A percentile compares a stretch with the other conserved stretches of the same genome.
Evolutionary conservation across 2,329 filamentous ascomycete species (phyloP).

Genomic region (Monosporascus sp.): DNA sequence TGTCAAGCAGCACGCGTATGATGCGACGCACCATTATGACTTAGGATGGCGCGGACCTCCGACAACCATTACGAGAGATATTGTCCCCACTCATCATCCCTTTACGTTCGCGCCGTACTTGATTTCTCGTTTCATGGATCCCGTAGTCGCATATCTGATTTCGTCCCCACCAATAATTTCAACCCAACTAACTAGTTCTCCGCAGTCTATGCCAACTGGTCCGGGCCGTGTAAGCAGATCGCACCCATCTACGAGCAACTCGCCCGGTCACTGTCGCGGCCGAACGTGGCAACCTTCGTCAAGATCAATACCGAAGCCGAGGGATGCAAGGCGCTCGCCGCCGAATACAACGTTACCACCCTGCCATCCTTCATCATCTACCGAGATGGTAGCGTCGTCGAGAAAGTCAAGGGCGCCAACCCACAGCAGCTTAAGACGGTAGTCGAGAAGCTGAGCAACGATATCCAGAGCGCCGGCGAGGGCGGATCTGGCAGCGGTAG

Average conservation of each 20-base stretch:
- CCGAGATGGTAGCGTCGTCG: conserved; percentile 61
- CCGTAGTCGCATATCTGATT: too few species aligned
- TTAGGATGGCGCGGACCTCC: too few species aligned
- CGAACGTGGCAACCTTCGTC: conserved; percentile 72
- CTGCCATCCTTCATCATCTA: conserved; percentile 93
- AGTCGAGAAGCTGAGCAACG: conserved; percentile 64
- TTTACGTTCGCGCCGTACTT: too few species aligned
- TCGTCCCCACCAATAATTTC: not conserved
- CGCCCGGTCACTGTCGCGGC: conserved; percentile 62
- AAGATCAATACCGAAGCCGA: conserved; percentile 83
- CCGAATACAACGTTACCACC: conserved; percentile 67
- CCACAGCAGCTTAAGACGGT: conserved; percentile 63
- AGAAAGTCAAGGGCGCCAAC: conserved; percentile 71
- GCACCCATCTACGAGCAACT: conserved; percentile 78
- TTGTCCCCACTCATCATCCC: too few species aligned
- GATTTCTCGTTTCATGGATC: not conserved
- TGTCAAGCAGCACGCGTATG: not conserved
- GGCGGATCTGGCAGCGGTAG: conserved; percentile 34
- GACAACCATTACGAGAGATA: too few species aligned
- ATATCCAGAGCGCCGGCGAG: conserved; percentile 55
- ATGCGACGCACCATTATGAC: conserved; percentile 8
- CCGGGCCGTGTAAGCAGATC: conserved; percentile 76
- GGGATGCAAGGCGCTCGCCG: conserved; percentile 56
- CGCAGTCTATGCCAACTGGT: conserved; percentile 84
- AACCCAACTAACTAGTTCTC: conserved; percentile 5